Conservation (phyloP, 202 grass and related monocot species). For the Digitaria exilis region DNA sequence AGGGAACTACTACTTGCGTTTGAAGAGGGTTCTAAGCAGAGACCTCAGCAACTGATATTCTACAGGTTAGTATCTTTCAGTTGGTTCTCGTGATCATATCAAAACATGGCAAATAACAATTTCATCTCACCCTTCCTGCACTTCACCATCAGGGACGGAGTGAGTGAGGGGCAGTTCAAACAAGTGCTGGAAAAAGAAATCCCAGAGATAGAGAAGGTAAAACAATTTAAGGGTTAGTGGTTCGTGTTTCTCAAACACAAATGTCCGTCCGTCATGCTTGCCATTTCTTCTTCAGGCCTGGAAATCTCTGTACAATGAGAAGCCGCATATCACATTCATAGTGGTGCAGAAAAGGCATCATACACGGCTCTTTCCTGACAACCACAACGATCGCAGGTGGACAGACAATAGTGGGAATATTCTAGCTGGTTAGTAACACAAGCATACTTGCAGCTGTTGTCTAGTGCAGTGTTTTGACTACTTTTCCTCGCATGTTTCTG, state of each 20-base stretch:
- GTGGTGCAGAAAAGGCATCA: slow-evolving; percentile 91
- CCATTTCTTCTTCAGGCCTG: slow-evolving; percentile 55
- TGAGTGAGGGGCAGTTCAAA: slow-evolving; percentile 63
- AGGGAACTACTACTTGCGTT: slow-evolving; percentile 55
- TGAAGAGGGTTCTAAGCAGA: slow-evolving; percentile 7
- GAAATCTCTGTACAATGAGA: slow-evolving; percentile 52
- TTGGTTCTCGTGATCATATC: neutral
- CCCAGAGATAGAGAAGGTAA: slow-evolving; percentile 51
- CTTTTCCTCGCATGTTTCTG: slow-evolving; percentile 24
- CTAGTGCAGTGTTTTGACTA: slow-evolving; percentile 1
- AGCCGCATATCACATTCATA: slow-evolving; percentile 75
- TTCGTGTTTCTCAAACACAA: neutral
- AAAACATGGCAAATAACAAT: neutral
- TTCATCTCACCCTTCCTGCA: neutral
- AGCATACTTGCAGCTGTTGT: neutral
- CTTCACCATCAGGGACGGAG: slow-evolving; percentile 40
- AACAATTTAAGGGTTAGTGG: neutral
- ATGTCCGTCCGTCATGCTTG: neutral
- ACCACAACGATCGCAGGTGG: slow-evolving; percentile 20
- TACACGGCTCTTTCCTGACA: slow-evolving; percentile 61
- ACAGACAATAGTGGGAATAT: slow-evolving; percentile 56
- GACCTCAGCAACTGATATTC: slow-evolving; percentile 54
- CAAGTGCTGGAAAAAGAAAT: slow-evolving; percentile 53
- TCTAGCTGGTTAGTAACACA: slow-evolving; percentile 54
- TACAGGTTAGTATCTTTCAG: slow-evolving; percentile 36